Evolutionary conservation across 768 basidiomycete species (phyloP).

Genomic region (Leccinum uliginosum): DNA sequence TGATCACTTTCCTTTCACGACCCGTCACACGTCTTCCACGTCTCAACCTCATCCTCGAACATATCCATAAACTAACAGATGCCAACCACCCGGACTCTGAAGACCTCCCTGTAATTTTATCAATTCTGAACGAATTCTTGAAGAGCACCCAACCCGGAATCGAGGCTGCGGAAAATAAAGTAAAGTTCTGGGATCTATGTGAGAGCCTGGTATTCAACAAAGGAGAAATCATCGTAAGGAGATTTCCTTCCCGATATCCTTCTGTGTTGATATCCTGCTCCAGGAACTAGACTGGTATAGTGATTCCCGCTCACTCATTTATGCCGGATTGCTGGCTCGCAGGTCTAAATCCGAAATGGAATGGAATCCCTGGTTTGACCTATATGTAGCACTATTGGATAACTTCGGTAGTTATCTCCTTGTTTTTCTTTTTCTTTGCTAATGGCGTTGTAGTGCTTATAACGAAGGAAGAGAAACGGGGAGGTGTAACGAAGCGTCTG

Average conservation of each 20-base stretch:
- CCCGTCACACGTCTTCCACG: constrained; percentile 88
- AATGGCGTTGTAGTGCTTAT: constrained; percentile 49
- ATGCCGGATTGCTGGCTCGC: constrained; percentile 61
- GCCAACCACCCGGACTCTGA: constrained; percentile 76
- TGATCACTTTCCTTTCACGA: constrained; percentile 78
- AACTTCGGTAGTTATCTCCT: constrained; percentile 59
- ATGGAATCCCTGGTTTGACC: constrained; percentile 67
- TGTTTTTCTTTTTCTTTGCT: not conserved
- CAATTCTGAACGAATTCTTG: constrained; percentile 65
- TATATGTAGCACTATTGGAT: constrained; percentile 65
- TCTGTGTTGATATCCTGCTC: constrained; percentile 4
- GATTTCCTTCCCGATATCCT: not conserved
- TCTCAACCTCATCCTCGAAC: constrained; percentile 68
- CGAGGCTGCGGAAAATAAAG: constrained; percentile 84
- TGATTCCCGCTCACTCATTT: constrained; percentile 66
- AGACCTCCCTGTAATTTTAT: constrained; percentile 66
- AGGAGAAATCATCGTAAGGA: constrained; percentile 76
- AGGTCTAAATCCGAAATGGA: constrained; percentile 59
- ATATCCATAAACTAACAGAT: constrained; percentile 64
- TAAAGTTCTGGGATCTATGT: constrained; percentile 79
- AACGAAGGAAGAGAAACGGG: constrained; percentile 56
- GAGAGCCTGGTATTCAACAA: constrained; percentile 71
- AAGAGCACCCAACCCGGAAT: constrained; percentile 90
- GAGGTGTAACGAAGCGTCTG: constrained; percentile 44
- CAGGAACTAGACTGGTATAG: constrained; percentile 84